phyloP scores from a whole-genome alignment of 2,329 filamentous ascomycete species.

The Ploettnerulaceae sp. region DNA sequence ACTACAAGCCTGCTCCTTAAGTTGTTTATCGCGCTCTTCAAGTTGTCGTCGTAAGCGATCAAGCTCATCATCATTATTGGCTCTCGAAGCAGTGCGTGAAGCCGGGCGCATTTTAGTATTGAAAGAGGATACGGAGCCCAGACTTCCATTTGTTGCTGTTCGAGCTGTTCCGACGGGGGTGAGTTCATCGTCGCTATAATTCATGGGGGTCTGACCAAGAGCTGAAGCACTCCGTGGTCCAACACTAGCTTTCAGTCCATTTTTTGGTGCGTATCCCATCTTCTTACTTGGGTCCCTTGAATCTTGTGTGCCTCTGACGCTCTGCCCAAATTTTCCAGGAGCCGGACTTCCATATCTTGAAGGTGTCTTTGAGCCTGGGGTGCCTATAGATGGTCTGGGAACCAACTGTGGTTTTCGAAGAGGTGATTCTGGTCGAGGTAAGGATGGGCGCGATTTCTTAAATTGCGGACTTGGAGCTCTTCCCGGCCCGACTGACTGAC shows the following conservation, averaged over 20 bases:
- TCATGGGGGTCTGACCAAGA: conserved; percentile 44
- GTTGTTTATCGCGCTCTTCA: conserved; percentile 76
- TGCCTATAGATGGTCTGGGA: conserved; percentile 52
- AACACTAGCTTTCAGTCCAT: conserved; percentile 44
- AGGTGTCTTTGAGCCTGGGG: conserved; percentile 42
- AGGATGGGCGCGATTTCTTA: conserved; percentile 68
- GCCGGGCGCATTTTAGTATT: conserved; percentile 47
- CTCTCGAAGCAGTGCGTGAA: conserved; percentile 37
- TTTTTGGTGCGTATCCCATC: conserved; percentile 39
- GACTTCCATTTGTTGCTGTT: conserved; percentile 46
- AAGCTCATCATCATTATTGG: conserved; percentile 57
- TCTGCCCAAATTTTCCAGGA: conserved; percentile 58
- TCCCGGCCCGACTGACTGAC: conserved; percentile 77
- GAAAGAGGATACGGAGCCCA: conserved; percentile 52
- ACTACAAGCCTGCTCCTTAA: conserved; percentile 81
- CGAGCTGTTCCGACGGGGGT: conserved; percentile 49
- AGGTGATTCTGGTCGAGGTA: conserved; percentile 87
- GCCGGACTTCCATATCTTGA: conserved; percentile 60
- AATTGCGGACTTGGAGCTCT: conserved; percentile 63
- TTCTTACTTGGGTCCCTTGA: conserved; percentile 58
- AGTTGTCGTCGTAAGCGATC: conserved; percentile 68
- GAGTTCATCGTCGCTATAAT: conserved; percentile 53
- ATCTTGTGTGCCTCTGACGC: conserved; percentile 49
- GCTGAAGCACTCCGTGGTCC: conserved; percentile 57
- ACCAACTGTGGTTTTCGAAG: conserved; percentile 60